phyloP scores from a whole-genome alignment of 1,139 yeast species.

The Candida albicans region DNA sequence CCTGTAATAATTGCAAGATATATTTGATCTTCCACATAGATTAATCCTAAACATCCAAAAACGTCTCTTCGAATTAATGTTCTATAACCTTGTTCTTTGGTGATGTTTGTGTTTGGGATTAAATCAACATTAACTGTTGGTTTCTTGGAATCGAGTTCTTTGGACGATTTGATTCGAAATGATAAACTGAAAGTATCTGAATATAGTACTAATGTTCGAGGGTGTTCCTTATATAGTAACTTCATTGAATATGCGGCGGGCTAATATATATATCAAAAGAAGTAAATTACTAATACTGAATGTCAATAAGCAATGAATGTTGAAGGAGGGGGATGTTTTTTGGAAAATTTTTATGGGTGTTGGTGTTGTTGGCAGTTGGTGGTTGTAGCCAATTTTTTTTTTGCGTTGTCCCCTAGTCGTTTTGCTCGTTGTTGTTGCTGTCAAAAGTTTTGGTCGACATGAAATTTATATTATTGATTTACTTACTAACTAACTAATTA shows the following conservation, averaged over 20 bases:
- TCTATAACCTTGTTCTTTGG: conserved; percentile 44
- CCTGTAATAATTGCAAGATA: conserved; percentile 83
- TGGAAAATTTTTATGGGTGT: no score
- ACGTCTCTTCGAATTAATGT: conserved; percentile 57
- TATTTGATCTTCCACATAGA: conserved; percentile 63
- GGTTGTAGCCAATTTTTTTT: no score
- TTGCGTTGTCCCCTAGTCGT: no score
- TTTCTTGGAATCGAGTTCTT: conserved; percentile 13
- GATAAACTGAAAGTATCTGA: conserved; percentile 52
- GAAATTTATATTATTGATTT: no score
- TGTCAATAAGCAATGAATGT: no score
- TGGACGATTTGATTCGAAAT: conserved; percentile 34
- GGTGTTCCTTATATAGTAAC: conserved; percentile 47
- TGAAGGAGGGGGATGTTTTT: no score
- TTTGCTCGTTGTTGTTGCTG: no score
- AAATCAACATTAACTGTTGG: conserved; percentile 56
- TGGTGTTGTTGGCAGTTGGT: no score
- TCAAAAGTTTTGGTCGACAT: no score
- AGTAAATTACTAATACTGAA: no score
- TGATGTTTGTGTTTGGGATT: conserved; percentile 39
- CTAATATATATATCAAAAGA: no score
- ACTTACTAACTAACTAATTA: no score
- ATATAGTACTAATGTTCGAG: conserved; percentile 55
- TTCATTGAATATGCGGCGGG: conserved; percentile 47
- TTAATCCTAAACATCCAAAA: conserved; percentile 83